Evolutionary conservation across 2,329 filamentous ascomycete genomes (phyloP).

Genomic region (Orbilia quercus): DNA sequence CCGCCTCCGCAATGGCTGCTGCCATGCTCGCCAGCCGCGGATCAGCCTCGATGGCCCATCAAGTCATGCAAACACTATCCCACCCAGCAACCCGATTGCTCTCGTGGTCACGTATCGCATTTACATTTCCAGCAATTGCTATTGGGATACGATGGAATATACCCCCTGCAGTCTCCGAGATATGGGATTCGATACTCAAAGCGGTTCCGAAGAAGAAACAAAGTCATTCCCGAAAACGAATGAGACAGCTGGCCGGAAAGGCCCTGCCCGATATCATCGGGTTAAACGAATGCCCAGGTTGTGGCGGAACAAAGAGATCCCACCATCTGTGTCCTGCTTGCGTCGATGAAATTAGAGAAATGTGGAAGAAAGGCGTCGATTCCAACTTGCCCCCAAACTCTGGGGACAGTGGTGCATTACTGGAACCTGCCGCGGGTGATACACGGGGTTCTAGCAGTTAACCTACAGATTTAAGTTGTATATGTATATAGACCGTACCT

Average conservation of each 20-base stretch:
- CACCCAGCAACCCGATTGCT: constrained; percentile 65
- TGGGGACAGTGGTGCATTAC: neutral
- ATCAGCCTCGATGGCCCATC: constrained; percentile 64
- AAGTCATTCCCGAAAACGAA: constrained; percentile 92
- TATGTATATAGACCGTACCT: too few species aligned
- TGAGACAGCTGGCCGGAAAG: constrained; percentile 95
- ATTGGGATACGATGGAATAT: constrained; percentile 71
- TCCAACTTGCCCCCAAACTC: neutral
- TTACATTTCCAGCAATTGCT: constrained; percentile 71
- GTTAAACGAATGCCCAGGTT: constrained; percentile 88
- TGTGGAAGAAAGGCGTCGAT: constrained; percentile 63
- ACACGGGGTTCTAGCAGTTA: neutral
- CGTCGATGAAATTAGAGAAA: constrained; percentile 71
- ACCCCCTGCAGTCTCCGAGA: constrained; percentile 70
- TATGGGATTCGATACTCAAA: constrained; percentile 79
- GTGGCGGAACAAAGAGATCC: constrained; percentile 85
- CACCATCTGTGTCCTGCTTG: constrained; percentile 91
- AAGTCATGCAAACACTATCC: constrained; percentile 65
- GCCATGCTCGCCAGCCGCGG: constrained; percentile 71
- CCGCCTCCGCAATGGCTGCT: constrained; percentile 62
- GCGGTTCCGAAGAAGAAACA: constrained; percentile 99
- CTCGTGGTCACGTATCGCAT: constrained; percentile 67
- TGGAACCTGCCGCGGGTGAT: neutral
- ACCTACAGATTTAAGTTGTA: neutral
- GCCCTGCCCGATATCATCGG: constrained; percentile 88